phyloP scores from a whole-genome alignment of 345 rosid genomes.

The Syzygium oleosum region DNA sequence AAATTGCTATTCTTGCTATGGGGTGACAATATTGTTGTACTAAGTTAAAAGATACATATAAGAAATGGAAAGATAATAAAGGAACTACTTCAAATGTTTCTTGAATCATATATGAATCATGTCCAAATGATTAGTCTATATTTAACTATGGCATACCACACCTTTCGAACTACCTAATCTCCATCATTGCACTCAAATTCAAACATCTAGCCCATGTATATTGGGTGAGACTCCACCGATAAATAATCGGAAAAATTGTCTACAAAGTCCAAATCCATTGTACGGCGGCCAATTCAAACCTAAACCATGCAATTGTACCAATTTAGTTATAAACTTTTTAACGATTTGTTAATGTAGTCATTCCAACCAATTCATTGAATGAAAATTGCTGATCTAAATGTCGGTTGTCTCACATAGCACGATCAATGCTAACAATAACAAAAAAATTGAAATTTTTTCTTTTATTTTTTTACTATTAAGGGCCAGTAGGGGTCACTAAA shows the following conservation, averaged over 20 bases:
- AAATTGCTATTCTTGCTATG: background rate
- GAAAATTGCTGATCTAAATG: rapidly evolving
- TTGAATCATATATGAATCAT: background rate
- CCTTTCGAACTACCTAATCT: background rate
- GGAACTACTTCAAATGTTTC: background rate
- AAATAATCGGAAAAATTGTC: background rate
- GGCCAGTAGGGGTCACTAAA: rapidly evolving
- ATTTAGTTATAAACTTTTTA: background rate
- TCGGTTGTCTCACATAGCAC: rapidly evolving
- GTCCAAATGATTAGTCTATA: background rate
- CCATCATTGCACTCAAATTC: background rate
- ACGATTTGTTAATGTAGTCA: background rate
- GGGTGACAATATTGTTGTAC: background rate
- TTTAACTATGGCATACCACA: background rate
- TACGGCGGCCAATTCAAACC: rapidly evolving
- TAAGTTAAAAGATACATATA: background rate
- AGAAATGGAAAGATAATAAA: background rate
- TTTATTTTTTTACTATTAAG: background rate
- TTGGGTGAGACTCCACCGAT: background rate
- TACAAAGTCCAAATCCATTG: background rate
- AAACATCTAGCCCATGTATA: background rate
- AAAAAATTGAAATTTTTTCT: background rate
- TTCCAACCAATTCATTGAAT: rapidly evolving
- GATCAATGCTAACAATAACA: rapidly evolving
- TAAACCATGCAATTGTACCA: rapidly evolving